phyloP scores from a whole-genome alignment of 495 filamentous ascomycete species.

The Penicillium longicatenatum region DNA sequence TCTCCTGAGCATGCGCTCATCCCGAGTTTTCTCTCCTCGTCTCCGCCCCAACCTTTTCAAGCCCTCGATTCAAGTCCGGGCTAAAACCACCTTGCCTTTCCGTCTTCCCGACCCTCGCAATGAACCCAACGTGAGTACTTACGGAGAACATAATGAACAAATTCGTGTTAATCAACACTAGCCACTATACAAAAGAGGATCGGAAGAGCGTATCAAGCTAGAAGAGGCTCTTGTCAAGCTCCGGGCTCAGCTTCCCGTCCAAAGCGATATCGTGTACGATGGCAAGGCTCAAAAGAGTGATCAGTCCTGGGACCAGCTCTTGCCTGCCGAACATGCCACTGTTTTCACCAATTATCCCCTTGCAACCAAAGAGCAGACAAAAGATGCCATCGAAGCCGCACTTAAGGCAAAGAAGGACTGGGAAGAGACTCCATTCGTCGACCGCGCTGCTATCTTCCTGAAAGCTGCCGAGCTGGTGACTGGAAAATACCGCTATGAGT shows the following conservation, averaged over 20 bases:
- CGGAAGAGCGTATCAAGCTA: constrained; percentile 66
- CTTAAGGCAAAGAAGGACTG: constrained; percentile 79
- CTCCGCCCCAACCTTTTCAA: constrained; percentile 14
- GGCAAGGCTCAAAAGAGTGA: constrained; percentile 47
- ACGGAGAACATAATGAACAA: background rate
- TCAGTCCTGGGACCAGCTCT: constrained; percentile 55
- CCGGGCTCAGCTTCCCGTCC: constrained; percentile 48
- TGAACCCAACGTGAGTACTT: constrained; percentile 37
- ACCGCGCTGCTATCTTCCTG: constrained; percentile 88
- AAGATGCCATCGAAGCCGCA: constrained; percentile 74
- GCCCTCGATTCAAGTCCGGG: constrained; percentile 24
- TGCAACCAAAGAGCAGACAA: constrained; percentile 68
- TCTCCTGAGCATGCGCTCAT: constrained; percentile 24
- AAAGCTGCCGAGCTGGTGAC: constrained; percentile 90
- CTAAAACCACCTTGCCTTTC: constrained; percentile 36
- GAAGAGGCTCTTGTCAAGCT: constrained; percentile 62
- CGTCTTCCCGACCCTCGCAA: constrained; percentile 39
- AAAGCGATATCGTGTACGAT: constrained; percentile 54
- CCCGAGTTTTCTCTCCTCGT: constrained; percentile 17
- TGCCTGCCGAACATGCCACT: constrained; percentile 71
- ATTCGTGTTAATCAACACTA: too few relatives aligned
- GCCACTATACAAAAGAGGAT: constrained; percentile 76
- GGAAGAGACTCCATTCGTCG: constrained; percentile 81
- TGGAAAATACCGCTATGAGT: constrained; percentile 87
- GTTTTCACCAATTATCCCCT: constrained; percentile 75